Base-by-base conservation (phyloP, 495 filamentous ascomycete genomes). In the Penicillium fimorum region DNA sequence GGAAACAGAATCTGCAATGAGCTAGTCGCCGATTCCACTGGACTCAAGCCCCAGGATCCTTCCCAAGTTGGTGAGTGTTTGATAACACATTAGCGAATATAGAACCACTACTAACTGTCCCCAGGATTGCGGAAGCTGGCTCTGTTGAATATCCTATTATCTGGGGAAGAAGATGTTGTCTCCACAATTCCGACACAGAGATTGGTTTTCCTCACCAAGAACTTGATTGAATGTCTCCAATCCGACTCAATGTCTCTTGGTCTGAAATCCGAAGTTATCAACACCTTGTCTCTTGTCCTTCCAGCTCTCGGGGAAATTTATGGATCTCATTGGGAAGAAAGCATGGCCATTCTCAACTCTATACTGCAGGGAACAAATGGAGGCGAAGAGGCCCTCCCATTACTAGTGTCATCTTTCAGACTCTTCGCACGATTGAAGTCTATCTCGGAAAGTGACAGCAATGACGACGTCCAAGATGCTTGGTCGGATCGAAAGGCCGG, bases 381-480 rank as follows among this genome's bases (percentile, higher is more conserved):
- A 0, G 72, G 75, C 24, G 79, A 82, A 55, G 70, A 73, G 11
- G 71, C 70, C 5, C 56, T 95, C 4, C 81, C 90, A 1, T 75
- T 85, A 29, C 70, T 90, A 9, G 76, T 87, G 58, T 78, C 87
- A 22, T 89, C 88, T 1, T 75, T 97, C 52, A 87, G 86, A 64
- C 79, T 99, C 0, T 84, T 88, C 53, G 69, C 74, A 12, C 70
- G 76, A 4, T 64, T 96, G 22, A 78, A 81, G 56, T 77, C 73
- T 12, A 67, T 87, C 7, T 69, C 73, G n/a, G 66, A 70, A 10
- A 60, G 70, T 54, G 87, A 90, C 6, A 72, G 84, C 18, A 97
- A 97, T 63, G 92, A 97, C 65, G 93, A 97, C 67, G 80, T 96
- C 3, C 70, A 84, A 9, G 92, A 98, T 59, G 82, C 82, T 4